Evolutionary conservation across 225 moss, liverwort and hornwort genomes (phyloP).

Genomic region (Bryum argenteum): DNA sequence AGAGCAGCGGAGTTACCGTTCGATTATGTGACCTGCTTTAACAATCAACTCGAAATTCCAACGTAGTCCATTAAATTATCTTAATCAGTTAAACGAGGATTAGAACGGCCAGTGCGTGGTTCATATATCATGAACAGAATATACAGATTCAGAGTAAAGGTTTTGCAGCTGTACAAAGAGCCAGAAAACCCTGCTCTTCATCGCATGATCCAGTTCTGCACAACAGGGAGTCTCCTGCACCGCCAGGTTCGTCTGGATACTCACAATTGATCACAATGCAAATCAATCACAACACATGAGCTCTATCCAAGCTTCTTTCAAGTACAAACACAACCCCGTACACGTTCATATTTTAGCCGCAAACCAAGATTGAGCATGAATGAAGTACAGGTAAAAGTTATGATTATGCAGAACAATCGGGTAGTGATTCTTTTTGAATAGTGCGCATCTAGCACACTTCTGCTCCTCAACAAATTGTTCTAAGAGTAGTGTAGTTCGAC

Average conservation of each 20-base stretch:
- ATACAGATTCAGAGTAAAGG: slow-evolving; percentile 32
- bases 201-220: slow-evolving; percentile 57
- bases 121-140: slow-evolving; percentile 21
- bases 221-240: slow-evolving; percentile 53
- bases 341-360: not conserved
- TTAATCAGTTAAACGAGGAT: slow-evolving; percentile 26
- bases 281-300: not conserved
- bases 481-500: too few species aligned
- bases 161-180: slow-evolving; percentile 64
- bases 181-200: slow-evolving; percentile 59
- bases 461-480: too few species aligned
- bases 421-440: too few species aligned
- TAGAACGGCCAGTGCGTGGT: slow-evolving; percentile 14
- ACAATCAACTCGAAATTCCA: slow-evolving; percentile 21
- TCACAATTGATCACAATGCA: slow-evolving; percentile 38
- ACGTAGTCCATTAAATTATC: slow-evolving; percentile 13
- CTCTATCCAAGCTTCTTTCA: too few species aligned
- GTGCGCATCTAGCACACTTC: too few species aligned
- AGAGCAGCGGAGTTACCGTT: slow-evolving; percentile 38
- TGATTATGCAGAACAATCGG: not conserved
- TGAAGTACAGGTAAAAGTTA: not conserved
- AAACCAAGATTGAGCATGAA: not conserved
- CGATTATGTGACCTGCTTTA: slow-evolving; percentile 37
- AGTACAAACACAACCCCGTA: not conserved
- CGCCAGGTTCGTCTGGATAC: slow-evolving; percentile 44